Percentiles rank a stretch among this genome's conserved stretches.
phyloP scores from a whole-genome alignment of 140 eudicot species.

The Senecio squalidus region DNA sequence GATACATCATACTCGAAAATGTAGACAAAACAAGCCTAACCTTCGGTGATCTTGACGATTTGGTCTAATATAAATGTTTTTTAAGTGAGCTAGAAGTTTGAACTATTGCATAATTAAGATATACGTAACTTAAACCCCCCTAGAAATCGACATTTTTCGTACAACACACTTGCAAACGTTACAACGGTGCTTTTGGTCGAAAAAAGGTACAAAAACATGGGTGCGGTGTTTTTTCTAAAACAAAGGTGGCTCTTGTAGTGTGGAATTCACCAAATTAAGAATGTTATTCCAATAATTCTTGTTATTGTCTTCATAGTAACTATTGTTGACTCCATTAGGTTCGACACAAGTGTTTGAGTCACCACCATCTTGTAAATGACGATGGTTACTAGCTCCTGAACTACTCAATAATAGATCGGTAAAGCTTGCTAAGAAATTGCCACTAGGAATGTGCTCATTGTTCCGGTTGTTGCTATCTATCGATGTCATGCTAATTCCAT shows the following conservation, averaged over 20 bases:
- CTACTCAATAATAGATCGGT: constrained; percentile 69
- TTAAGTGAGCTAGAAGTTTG: too few species aligned
- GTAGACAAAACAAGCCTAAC: too few species aligned
- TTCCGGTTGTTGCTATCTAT: background rate
- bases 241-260: constrained; percentile 67
- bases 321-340: constrained; percentile 16
- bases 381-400: constrained; percentile 25
- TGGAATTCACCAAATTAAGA: constrained; percentile 74
- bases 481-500: constrained; percentile 17
- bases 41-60: background rate
- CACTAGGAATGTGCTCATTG: constrained; percentile 31
- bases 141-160: constrained; percentile 16
- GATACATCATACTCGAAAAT: background rate
- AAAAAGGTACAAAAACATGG: background rate
- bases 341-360: constrained; percentile 30
- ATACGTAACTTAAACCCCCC: too few species aligned
- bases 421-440: constrained; percentile 64
- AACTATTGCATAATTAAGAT: too few species aligned
- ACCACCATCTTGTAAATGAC: constrained; percentile 20
- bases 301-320: constrained; percentile 52
- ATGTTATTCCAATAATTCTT: constrained; percentile 93
- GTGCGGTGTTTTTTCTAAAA: constrained; percentile 14
- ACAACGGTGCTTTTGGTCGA: constrained; percentile 20
- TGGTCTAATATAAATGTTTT: background rate
- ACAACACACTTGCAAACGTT: constrained; percentile 27